A percentile compares a stretch with the other conserved stretches of the same genome.
phyloP scores from a whole-genome alignment of 768 basidiomycete species.

The Rubroboletus pulcherrimus region DNA sequence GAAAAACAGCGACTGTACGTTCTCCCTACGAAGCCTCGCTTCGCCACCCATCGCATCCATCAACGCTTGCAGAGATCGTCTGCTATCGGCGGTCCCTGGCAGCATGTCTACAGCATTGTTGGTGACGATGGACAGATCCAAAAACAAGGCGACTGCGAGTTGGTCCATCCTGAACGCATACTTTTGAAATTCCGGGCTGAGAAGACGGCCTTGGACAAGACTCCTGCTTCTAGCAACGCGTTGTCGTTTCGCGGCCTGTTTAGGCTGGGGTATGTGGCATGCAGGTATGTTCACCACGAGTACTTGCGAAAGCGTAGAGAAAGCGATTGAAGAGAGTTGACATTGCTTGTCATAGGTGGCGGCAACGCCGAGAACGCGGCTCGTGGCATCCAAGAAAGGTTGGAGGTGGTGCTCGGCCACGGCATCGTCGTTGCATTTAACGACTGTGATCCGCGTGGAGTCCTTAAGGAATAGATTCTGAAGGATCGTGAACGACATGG shows the following conservation, averaged over 20 bases:
- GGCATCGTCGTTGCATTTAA: conserved; percentile 23
- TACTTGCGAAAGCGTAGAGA: conserved; percentile 35
- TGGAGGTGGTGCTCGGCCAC: conserved; percentile 24
- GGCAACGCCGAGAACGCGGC: conserved; percentile 38
- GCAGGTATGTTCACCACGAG: conserved; percentile 34
- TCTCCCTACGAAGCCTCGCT: conserved; percentile 21
- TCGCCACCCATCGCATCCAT: conserved; percentile 39
- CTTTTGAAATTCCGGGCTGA: conserved; percentile 31
- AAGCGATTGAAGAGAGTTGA: conserved; percentile 35
- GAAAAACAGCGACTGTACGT: conserved; percentile 31
- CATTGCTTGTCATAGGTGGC: conserved; percentile 38
- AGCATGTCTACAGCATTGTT: conserved; percentile 39
- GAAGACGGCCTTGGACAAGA: conserved; percentile 31
- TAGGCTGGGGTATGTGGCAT: conserved; percentile 5
- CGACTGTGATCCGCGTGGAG: conserved; percentile 27
- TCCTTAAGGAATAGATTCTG: conserved; percentile 34
- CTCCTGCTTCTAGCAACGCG: conserved; percentile 9
- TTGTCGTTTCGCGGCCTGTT: neutral
- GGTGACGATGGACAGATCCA: conserved; percentile 37
- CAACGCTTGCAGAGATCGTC: conserved; percentile 34
- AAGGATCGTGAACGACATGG: conserved; percentile 22
- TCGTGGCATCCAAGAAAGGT: conserved; percentile 28
- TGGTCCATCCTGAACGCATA: conserved; percentile 47
- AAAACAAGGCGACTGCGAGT: conserved; percentile 37
- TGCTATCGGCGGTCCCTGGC: conserved; percentile 24